Percentiles rank a stretch among this genome's conserved stretches.
Conservation (phyloP, 2,329 filamentous ascomycete species). For the Colletotrichum horii region DNA sequence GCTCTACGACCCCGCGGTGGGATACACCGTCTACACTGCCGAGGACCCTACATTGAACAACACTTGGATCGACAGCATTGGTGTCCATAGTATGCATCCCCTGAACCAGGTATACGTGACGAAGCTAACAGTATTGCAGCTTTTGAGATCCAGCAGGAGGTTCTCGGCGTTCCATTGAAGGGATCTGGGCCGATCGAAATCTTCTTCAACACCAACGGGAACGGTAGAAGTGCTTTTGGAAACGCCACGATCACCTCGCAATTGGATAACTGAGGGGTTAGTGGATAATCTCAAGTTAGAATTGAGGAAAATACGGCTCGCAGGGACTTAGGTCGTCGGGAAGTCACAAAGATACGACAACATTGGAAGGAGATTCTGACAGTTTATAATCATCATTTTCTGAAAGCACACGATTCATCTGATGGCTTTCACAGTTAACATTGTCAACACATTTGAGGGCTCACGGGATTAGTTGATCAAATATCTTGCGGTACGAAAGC, state of each 20-base stretch:
- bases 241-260: neutral
- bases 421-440: too few relatives aligned
- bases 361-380: too few relatives aligned
- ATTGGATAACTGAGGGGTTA: neutral
- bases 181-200: neutral
- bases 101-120: neutral
- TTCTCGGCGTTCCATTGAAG: neutral
- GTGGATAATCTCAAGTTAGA: too few relatives aligned
- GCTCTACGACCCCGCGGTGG: neutral
- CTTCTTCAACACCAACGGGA: neutral
- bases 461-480: too few relatives aligned
- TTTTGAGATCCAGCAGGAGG: neutral
- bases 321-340: too few relatives aligned
- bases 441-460: too few relatives aligned
- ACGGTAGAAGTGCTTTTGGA: neutral
- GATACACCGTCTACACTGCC: neutral
- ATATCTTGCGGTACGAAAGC: too few relatives aligned
- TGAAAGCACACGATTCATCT: too few relatives aligned
- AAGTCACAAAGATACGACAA: too few relatives aligned
- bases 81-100: neutral
- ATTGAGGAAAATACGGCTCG: too few relatives aligned
- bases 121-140: neutral
- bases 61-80: neutral
- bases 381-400: too few relatives aligned
- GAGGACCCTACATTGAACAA: neutral